Evolutionary conservation across 345 rosid genomes (phyloP).

Genomic region (Sonneratia caseolaris): DNA sequence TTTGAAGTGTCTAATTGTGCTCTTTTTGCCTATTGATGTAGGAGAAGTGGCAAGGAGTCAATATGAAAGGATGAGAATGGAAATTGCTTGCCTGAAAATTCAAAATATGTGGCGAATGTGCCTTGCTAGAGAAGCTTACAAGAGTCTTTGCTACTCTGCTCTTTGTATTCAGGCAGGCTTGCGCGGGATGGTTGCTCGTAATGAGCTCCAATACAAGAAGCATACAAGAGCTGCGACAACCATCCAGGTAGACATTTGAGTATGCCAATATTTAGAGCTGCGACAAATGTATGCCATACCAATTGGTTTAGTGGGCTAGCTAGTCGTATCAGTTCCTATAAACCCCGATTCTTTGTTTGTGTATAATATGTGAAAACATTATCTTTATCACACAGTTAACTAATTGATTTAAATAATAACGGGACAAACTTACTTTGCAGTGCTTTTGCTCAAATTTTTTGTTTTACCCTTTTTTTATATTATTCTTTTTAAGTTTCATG

Average conservation of each 20-base stretch:
- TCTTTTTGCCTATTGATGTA: conserved; percentile 22
- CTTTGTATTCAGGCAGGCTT: conserved; percentile 59
- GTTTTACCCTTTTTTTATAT: neutral
- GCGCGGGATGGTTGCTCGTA: conserved; percentile 69
- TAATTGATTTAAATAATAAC: neutral
- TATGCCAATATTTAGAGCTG: neutral
- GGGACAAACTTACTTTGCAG: neutral
- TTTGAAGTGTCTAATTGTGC: neutral
- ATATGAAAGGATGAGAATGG: conserved; percentile 56
- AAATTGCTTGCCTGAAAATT: conserved; percentile 61
- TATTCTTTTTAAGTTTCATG: neutral
- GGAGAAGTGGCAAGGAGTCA: conserved; percentile 51
- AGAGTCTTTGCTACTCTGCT: conserved; percentile 40
- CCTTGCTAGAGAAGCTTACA: conserved; percentile 52
- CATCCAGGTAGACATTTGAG: conserved; percentile 49
- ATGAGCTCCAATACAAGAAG: conserved; percentile 51
- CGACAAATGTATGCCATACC: neutral
- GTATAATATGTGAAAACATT: neutral
- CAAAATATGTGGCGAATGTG: conserved; percentile 58
- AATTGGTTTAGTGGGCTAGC: neutral
- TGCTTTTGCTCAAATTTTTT: neutral
- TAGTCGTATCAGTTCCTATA: neutral
- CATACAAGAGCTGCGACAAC: conserved; percentile 47
- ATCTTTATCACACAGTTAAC: neutral
- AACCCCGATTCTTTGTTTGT: neutral